Conservation (phyloP, 192 early-diverging fungal species). For the Gryganskiella cystojenkinii region DNA sequence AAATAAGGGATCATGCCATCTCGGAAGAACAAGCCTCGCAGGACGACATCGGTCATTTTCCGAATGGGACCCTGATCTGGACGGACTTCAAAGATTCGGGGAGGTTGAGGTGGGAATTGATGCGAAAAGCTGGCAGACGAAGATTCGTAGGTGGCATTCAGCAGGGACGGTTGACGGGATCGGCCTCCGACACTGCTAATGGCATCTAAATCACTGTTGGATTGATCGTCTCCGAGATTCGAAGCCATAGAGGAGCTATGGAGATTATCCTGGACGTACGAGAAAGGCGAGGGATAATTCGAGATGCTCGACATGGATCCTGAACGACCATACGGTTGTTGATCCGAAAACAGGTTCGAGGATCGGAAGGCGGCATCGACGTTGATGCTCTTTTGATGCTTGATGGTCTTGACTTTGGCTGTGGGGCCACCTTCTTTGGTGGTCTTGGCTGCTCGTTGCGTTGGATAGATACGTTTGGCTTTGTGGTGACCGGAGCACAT, state of each 20-base stretch:
- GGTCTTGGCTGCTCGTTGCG: conserved; percentile 19
- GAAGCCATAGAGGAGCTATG: conserved; percentile 4
- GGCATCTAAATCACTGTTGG: conserved; percentile 18
- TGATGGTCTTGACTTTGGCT: conserved; percentile 31
- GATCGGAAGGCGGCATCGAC: neutral
- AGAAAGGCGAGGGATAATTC: conserved; percentile 29
- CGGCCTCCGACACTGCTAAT: neutral
- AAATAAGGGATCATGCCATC: conserved; percentile 48
- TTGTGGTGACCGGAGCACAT: conserved; percentile 53
- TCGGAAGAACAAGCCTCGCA: conserved; percentile 33
- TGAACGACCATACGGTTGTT: conserved; percentile 13
- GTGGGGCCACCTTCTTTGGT: conserved; percentile 11
- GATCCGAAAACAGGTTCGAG: neutral
- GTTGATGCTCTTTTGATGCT: conserved; percentile 25
- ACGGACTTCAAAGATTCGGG: conserved; percentile 26
- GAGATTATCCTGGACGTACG: conserved; percentile 23
- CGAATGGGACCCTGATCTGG: conserved; percentile 40
- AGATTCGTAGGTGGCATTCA: neutral
- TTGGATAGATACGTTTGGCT: conserved; percentile 37
- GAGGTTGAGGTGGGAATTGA: conserved; percentile 1
- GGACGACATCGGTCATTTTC: conserved; percentile 32
- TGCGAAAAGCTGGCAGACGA: conserved; percentile 3
- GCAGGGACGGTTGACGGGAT: neutral
- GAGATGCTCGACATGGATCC: conserved; percentile 19
- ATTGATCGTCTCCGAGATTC: conserved; percentile 28